Evolutionary conservation across 192 early-diverging fungal genomes (phyloP).

Genomic region (Coemansia sp.): DNA sequence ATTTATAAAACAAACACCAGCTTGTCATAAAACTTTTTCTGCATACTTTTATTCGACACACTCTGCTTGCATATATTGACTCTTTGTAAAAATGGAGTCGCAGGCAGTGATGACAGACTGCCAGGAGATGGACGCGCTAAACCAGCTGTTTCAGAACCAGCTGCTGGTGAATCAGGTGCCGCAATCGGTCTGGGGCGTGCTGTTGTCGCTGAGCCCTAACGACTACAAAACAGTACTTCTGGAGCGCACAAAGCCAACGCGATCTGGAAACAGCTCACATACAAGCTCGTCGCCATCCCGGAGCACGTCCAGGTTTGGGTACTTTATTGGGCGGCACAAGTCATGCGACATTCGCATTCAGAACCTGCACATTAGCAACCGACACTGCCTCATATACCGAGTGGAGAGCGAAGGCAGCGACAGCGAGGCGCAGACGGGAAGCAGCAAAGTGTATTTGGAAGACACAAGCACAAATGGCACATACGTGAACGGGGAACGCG

Average conservation of each 20-base stretch:
- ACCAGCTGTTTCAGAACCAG: conserved; percentile 50
- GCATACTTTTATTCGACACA: not conserved
- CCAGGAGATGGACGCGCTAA: conserved; percentile 44
- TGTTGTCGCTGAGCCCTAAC: conserved; percentile 50
- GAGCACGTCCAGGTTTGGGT: conserved; percentile 36
- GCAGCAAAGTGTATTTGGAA: conserved; percentile 39
- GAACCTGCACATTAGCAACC: conserved; percentile 54
- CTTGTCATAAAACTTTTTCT: conserved; percentile 1
- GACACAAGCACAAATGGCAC: conserved; percentile 70
- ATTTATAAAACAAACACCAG: not conserved
- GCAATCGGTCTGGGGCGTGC: conserved; percentile 51
- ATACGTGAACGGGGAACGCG: conserved; percentile 59
- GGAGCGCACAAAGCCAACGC: conserved; percentile 35
- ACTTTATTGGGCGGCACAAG: conserved; percentile 53
- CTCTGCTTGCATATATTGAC: conserved; percentile 7
- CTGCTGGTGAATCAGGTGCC: conserved; percentile 51
- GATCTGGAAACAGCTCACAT: not conserved
- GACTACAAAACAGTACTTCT: conserved; percentile 49
- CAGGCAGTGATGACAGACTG: conserved; percentile 1
- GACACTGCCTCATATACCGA: conserved; percentile 54
- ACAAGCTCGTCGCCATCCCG: conserved; percentile 11
- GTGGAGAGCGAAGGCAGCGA: conserved; percentile 25
- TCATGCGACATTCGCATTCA: conserved; percentile 50
- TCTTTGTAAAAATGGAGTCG: not conserved
- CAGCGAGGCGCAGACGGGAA: not conserved